phyloP scores from a whole-genome alignment of 495 filamentous ascomycete genomes.

The Hypoxylon fragiforme region DNA sequence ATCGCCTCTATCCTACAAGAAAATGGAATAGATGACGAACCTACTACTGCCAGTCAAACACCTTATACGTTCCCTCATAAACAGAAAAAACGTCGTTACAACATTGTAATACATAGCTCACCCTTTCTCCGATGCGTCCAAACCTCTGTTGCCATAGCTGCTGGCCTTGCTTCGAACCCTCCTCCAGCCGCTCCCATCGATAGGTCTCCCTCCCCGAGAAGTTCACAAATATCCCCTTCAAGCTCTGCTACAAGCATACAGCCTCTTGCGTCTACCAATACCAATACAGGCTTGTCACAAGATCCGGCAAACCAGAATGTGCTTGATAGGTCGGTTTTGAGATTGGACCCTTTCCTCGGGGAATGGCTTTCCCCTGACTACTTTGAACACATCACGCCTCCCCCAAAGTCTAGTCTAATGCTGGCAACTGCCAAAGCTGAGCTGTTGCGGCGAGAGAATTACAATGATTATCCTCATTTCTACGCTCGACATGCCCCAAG shows the following conservation, averaged over 20 bases:
- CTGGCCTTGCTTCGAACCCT: constrained; percentile 76
- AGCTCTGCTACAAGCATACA: constrained; percentile 20
- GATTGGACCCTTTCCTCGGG: constrained; percentile 89
- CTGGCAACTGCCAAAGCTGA: constrained; percentile 84
- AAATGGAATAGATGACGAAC: constrained; percentile 45
- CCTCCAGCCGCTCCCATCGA: constrained; percentile 34
- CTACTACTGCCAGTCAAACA: constrained; percentile 15
- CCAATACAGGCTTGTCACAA: neutral
- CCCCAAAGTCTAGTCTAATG: constrained; percentile 84
- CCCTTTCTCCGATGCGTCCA: constrained; percentile 93
- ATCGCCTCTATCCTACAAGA: constrained; percentile 74
- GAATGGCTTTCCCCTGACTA: constrained; percentile 96
- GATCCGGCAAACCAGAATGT: neutral
- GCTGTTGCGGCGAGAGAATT: constrained; percentile 70
- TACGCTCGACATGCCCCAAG: constrained; percentile 39
- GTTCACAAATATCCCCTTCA: constrained; percentile 37
- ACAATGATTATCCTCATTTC: constrained; percentile 51
- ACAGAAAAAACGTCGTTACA: constrained; percentile 63
- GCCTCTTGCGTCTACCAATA: constrained; percentile 24
- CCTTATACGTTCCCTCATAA: constrained; percentile 23
- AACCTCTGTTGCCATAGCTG: constrained; percentile 85
- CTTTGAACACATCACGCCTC: constrained; percentile 87
- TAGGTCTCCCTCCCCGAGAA: constrained; percentile 29
- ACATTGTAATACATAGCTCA: constrained; percentile 85
- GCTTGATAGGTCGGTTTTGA: constrained; percentile 61